Base-by-base conservation (phyloP, 2,329 filamentous ascomycete species). In the Fusarium sulawesiense region DNA sequence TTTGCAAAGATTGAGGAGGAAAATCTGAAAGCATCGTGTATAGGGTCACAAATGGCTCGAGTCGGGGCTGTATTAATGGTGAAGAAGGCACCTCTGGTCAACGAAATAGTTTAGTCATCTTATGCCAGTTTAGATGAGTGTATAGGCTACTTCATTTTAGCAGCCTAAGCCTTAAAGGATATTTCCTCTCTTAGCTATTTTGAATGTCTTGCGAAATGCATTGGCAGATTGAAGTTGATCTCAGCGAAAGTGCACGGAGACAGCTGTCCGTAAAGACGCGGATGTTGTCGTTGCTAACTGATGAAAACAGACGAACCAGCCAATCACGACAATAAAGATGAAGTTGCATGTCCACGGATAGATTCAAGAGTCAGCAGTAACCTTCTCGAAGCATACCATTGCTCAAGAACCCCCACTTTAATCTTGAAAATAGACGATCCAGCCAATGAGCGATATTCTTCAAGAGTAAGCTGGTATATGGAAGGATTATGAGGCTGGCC, bases 361-460 rank as follows among this genome's bases (percentile, higher is more conserved):
- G 30, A 23, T 32, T 37, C 5, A n/a, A 56, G 18, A 41, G 51
- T 64, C 25, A 64, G 60, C 61, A 65, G 34, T 47, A 47, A 20
- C 21, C 44, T 47, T 46, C 40, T 46, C 27, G 9, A 58, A 29
- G 50, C 32, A 61, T 27, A 2, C 4, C 25, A 37, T 34, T 40
- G 3, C 6, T 12, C 6, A 23, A 29, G 12, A 14, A 40, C 4
- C 60, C 30, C 60, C 61, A 64, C 60, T 27, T 29, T 21, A 34
- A 27, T 32, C 48, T 59, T 20, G 34, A 20, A 42, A 64, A 51
- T 59, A 46, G 60, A 37, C 61, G 61, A 65, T 16, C 32, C 45
- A 30, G 41, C 47, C 61, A 66, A 66, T 66, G 14, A 34, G 18
- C 20, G 27, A 7, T 4, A 30, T 27, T 6, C 13, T 23, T 25